A percentile compares a stretch with the other conserved stretches of the same genome.
Evolutionary conservation across 148 eudicot species (phyloP).

Genomic region (Rhododendron mucronatum): DNA sequence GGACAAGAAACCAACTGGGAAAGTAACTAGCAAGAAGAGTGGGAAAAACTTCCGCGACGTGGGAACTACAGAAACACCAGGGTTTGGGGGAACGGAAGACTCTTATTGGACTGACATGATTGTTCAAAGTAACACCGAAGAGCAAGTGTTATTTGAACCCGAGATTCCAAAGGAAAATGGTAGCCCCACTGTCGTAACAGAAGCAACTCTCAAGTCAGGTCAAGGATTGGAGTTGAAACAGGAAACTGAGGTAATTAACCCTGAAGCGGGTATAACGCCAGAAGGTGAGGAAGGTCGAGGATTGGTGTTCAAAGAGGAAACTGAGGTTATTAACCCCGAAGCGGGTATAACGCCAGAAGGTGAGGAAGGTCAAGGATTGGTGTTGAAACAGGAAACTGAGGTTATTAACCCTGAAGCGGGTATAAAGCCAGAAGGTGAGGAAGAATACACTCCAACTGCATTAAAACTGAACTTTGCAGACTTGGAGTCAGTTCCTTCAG

Average conservation of each 20-base stretch:
- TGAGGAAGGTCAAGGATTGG: constrained; percentile 13
- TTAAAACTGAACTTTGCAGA: constrained; percentile 54
- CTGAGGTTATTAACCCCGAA: constrained; percentile 8
- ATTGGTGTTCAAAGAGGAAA: constrained; percentile 11
- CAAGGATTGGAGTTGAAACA: constrained; percentile 5
- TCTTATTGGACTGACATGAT: constrained; percentile 38
- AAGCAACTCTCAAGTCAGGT: not conserved
- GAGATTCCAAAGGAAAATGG: constrained; percentile 15
- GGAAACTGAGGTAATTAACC: constrained; percentile 7
- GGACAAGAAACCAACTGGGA: constrained; percentile 11
- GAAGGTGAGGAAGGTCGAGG: constrained; percentile 13
- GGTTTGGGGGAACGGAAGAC: constrained; percentile 32
- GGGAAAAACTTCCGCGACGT: constrained; percentile 15
- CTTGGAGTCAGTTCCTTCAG: constrained; percentile 59
- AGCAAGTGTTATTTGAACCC: constrained; percentile 21
- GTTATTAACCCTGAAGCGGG: constrained; percentile 20
- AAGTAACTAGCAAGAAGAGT: constrained; percentile 10
- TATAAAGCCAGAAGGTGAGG: constrained; percentile 12
- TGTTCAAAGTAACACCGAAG: constrained; percentile 19
- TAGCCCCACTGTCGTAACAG: not conserved
- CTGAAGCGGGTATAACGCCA: constrained; percentile 17
- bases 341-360: constrained; percentile 15
- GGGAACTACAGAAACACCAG: constrained; percentile 16
- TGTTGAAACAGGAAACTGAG: constrained; percentile 9
- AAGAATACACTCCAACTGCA: constrained; percentile 45